Base-by-base conservation (phyloP, 306 rosid genomes). In the Cicer chorassanicum region DNA sequence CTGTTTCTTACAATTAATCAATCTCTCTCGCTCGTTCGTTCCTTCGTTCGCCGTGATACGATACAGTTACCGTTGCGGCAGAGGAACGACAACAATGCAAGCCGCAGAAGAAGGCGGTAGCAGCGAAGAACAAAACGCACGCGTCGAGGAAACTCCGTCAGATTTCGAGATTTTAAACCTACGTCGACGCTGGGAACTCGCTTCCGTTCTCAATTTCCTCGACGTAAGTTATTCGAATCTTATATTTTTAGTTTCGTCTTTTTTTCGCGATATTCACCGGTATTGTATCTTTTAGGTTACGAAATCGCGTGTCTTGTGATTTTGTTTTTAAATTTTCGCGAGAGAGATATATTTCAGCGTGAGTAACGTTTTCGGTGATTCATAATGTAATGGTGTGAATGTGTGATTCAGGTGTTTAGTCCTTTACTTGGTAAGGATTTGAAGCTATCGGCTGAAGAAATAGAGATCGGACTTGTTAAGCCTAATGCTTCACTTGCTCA, bases 181-280 rank as follows among this genome's bases (percentile, higher is more conserved):
- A 19, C 96, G 98, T 14, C 40, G 75, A 39, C 89, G 91, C 24
- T 93, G 98, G 98, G 97, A 93, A 48, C 86, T 93, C 3, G 97
- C 98, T 44, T 93, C 97, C 43, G 91, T 93, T 65, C 76, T 91
- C 77, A 86, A 93, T 61, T 93, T 89, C 78, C 42, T 93, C 24
- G 82, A 81, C 39, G 98, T 93, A 82, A 77, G 91, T 67, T 80
- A 70, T 60, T 63, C 54, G 5, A 43, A 24, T 14, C 8, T 36
- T 62, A 4, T 1, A 2, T 11, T 60, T 34, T 1, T 12, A 60
- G 43, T 34, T 60, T 24, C 14, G 18, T 29, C 1, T 11, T 54
- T 7, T 54, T 3, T 9, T 13, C 1, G 8, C 7, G 19, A 14
- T 16, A 41, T 41, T 15, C 7, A 39, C 6, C 7, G 6, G 1